Evolutionary conservation across 2,329 filamentous ascomycete species (phyloP).

Genomic region (Lachnellula arida): DNA sequence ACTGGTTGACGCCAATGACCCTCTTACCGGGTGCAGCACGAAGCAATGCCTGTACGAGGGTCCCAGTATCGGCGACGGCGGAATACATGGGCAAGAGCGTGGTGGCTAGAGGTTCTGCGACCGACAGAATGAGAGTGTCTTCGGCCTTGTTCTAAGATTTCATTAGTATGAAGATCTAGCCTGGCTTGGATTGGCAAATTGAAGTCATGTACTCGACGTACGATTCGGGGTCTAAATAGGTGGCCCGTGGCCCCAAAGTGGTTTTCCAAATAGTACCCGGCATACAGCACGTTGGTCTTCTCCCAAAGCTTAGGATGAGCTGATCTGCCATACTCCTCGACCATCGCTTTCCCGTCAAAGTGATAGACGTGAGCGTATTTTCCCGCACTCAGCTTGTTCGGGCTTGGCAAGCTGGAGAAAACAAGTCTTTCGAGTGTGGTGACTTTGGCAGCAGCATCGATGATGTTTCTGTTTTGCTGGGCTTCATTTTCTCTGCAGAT

Average conservation of each 20-base stretch:
- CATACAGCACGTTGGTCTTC: slow-evolving; percentile 32
- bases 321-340: slow-evolving; percentile 28
- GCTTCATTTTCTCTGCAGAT: slow-evolving; percentile 26
- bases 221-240: slow-evolving; percentile 2
- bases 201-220: slow-evolving; percentile 1
- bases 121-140: slow-evolving; percentile 1
- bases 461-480: slow-evolving; percentile 34
- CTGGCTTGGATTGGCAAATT: not conserved
- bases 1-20: slow-evolving; percentile 6
- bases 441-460: slow-evolving; percentile 33
- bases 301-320: slow-evolving; percentile 25
- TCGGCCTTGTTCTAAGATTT: slow-evolving; percentile 2
- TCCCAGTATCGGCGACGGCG: slow-evolving; percentile 1
- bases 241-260: not conserved
- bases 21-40: slow-evolving; percentile 3
- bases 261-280: slow-evolving; percentile 23
- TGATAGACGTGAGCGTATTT: slow-evolving; percentile 38
- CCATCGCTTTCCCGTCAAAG: slow-evolving; percentile 38
- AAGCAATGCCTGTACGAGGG: slow-evolving; percentile 1
- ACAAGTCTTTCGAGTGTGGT: slow-evolving; percentile 35
- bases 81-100: not conserved
- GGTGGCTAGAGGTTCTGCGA: slow-evolving; percentile 3
- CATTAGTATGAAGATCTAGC: slow-evolving; percentile 1
- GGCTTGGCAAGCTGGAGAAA: slow-evolving; percentile 35
- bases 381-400: slow-evolving; percentile 35